Evolutionary conservation across 768 basidiomycete genomes (phyloP).

Genomic region (Trichaptum fuscoviolaceum): DNA sequence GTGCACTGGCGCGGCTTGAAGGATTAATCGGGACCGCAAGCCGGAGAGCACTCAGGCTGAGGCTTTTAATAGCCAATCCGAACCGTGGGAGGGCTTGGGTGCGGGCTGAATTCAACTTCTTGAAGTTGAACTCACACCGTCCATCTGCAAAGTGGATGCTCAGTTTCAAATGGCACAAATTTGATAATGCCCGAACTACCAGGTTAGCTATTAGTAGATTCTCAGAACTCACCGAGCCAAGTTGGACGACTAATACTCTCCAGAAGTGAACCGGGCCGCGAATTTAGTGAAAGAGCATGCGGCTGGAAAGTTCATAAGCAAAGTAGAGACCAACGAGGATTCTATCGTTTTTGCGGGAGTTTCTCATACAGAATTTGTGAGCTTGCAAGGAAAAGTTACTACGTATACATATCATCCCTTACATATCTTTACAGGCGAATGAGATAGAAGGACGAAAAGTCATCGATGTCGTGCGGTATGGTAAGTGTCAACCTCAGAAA

Average conservation of each 20-base stretch:
- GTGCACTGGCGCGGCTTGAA: no score
- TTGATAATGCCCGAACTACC: neutral
- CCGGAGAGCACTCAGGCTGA: no score
- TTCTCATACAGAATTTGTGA: conserved; percentile 58
- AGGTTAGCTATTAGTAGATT: neutral
- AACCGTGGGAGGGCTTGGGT: no score
- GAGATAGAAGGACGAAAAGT: conserved; percentile 49
- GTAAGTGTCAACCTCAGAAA: conserved; percentile 23
- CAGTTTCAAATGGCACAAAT: neutral
- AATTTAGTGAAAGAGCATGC: conserved; percentile 49
- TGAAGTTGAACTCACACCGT: neutral
- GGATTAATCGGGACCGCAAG: no score
- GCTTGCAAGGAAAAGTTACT: conserved; percentile 18
- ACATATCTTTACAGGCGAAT: conserved; percentile 34
- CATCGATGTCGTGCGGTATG: conserved; percentile 47
- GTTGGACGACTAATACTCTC: neutral
- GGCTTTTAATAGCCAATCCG: no score
- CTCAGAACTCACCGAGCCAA: no score
- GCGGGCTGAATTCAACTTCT: neutral
- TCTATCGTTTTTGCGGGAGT: conserved; percentile 54
- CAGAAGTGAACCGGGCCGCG: conserved; percentile 70
- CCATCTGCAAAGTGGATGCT: neutral
- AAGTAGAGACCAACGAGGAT: conserved; percentile 57
- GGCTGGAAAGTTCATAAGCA: conserved; percentile 45
- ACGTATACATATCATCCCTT: neutral